Conservation (phyloP, 257 asterid genomes). For the Nicotiana sylvestris region DNA sequence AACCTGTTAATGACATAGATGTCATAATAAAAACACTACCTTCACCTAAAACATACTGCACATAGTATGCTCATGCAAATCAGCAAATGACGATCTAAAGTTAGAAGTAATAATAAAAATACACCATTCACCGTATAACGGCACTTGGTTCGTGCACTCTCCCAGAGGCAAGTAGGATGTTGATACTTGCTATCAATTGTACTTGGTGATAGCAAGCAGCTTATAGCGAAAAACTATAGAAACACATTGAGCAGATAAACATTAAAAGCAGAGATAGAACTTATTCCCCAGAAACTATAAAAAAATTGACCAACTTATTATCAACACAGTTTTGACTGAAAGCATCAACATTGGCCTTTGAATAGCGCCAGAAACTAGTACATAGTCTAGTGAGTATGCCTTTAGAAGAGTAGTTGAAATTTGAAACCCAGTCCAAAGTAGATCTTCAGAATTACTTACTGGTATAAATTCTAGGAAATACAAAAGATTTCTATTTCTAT, state of each 20-base stretch:
- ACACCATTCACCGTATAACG: neutral
- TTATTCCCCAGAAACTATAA: neutral
- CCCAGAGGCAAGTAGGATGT: neutral
- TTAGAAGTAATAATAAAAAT: neutral
- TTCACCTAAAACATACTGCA: neutral
- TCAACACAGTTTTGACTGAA: constrained; percentile 4
- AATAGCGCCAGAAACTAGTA: neutral
- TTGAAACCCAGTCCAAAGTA: neutral
- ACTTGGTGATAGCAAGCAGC: constrained; percentile 6
- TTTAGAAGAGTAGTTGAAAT: neutral
- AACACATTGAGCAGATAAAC: neutral
- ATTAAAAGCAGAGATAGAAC: neutral
- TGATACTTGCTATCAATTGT: constrained; percentile 7
- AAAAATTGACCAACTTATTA: neutral
- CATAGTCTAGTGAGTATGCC: neutral
- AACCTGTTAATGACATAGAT: constrained; percentile 26
- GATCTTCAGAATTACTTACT: neutral
- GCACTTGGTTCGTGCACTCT: neutral
- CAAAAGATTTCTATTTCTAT: neutral
- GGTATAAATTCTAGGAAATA: neutral
- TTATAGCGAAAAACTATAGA: neutral
- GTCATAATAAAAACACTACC: constrained; percentile 1
- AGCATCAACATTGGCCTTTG: neutral
- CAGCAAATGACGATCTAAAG: constrained; percentile 6
- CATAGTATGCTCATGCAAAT: neutral